Conservation (phyloP, 2,329 filamentous ascomycete species). For the Clonostachys solani region DNA sequence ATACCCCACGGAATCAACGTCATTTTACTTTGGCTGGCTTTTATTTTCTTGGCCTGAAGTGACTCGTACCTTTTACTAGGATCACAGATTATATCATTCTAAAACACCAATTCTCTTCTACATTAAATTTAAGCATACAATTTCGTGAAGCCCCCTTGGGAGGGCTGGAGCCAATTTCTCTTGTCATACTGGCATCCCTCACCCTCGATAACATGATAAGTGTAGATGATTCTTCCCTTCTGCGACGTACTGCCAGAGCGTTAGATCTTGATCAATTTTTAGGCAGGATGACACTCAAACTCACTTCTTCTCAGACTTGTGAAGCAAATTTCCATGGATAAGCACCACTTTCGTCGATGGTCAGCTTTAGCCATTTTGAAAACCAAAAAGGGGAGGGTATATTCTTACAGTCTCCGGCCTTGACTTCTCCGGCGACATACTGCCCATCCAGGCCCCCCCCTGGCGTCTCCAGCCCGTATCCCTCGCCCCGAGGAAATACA, state of each 20-base stretch:
- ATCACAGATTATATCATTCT: not conserved
- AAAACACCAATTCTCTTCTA: not conserved
- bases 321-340: conserved; percentile 92
- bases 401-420: conserved; percentile 63
- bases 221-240: conserved; percentile 92
- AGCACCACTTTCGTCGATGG: conserved; percentile 58
- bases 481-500: conserved; percentile 53
- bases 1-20: conserved; percentile 1
- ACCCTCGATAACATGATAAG: conserved; percentile 93
- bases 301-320: conserved; percentile 89
- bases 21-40: not conserved
- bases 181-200: conserved; percentile 71
- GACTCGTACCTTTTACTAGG: not conserved
- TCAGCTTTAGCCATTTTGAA: not conserved
- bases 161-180: conserved; percentile 91
- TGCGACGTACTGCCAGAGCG: conserved; percentile 47
- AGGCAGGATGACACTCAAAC: not conserved
- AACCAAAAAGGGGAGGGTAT: not conserved
- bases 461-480: conserved; percentile 38
- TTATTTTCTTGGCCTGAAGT: not conserved
- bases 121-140: conserved; percentile 35
- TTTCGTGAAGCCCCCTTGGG: conserved; percentile 72
- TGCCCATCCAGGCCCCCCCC: conserved; percentile 39
- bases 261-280: not conserved
- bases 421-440: conserved; percentile 81